phyloP scores from a whole-genome alignment of 2,329 filamentous ascomycete species.

The Aspergillus pseudoglaucus region DNA sequence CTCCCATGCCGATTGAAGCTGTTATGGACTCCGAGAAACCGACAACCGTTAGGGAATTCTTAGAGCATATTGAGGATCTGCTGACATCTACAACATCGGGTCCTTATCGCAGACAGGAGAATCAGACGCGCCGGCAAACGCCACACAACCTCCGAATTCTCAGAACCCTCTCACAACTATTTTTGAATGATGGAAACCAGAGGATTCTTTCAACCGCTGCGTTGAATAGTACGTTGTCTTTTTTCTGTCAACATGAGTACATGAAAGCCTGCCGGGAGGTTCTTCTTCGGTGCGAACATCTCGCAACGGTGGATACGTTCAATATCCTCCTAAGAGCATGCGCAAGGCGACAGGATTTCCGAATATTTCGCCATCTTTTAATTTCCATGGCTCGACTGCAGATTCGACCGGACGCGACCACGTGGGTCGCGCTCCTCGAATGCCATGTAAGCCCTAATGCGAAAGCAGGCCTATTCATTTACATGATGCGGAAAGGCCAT shows the following conservation, averaged over 20 bases:
- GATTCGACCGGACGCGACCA: conserved; percentile 34
- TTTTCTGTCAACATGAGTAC: conserved; percentile 28
- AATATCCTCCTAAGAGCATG: conserved; percentile 39
- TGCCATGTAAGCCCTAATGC: conserved; percentile 19
- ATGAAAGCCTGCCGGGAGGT: conserved; percentile 26
- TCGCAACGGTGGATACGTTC: conserved; percentile 36
- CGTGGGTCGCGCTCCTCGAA: conserved; percentile 38
- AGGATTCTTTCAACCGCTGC: conserved; percentile 34
- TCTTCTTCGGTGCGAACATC: conserved; percentile 29
- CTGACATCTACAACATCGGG: conserved; percentile 17
- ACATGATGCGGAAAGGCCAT: conserved; percentile 27
- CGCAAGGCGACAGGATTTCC: conserved; percentile 33
- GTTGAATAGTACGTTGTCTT: conserved; percentile 36
- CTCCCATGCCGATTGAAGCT: not conserved
- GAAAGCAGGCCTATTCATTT: conserved; percentile 23
- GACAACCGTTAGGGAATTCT: conserved; percentile 31
- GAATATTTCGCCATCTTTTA: conserved; percentile 33
- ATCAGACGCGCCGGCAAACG: not conserved
- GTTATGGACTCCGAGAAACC: conserved; percentile 7
- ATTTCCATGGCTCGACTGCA: conserved; percentile 31
- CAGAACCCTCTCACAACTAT: conserved; percentile 24
- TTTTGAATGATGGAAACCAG: conserved; percentile 23
- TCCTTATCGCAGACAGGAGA: not conserved
- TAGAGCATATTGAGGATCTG: conserved; percentile 34
- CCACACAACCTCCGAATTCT: conserved; percentile 13